Conservation (phyloP, 208 protist species). For the Ichthyophonus hoferi region DNA sequence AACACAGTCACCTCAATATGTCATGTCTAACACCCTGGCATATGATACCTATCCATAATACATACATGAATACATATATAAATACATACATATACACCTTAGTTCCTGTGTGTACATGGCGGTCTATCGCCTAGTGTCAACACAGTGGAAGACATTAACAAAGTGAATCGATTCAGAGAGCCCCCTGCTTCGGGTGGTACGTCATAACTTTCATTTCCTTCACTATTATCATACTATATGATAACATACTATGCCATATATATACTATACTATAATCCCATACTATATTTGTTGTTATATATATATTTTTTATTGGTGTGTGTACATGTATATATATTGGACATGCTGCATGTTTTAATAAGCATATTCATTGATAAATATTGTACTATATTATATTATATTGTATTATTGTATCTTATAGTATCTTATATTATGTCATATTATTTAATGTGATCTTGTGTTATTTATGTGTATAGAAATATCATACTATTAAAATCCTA, state of each 20-base stretch:
- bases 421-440: too few species aligned
- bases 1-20: too few species aligned
- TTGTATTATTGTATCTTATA: too few species aligned
- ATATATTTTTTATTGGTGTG: background rate
- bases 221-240: background rate
- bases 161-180: constrained; percentile 52
- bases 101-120: constrained; percentile 65
- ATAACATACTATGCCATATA: too few species aligned
- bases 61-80: background rate
- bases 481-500: background rate
- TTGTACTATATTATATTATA: background rate
- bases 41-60: too few species aligned
- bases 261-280: background rate
- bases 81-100: background rate
- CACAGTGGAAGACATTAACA: constrained; percentile 54
- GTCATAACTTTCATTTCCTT: constrained; percentile 39
- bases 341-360: too few species aligned
- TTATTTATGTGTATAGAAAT: background rate
- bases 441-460: background rate
- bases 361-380: background rate
- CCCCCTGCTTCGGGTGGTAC: constrained; percentile 57
- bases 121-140: constrained; percentile 44
- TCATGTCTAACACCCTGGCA: too few species aligned
- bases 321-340: background rate
- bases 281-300: background rate